Percentiles rank a stretch among this genome's conserved stretches.
Evolutionary conservation across 164 flowering plant species (phyloP).

Genomic region (Dillenia suffruticosa): DNA sequence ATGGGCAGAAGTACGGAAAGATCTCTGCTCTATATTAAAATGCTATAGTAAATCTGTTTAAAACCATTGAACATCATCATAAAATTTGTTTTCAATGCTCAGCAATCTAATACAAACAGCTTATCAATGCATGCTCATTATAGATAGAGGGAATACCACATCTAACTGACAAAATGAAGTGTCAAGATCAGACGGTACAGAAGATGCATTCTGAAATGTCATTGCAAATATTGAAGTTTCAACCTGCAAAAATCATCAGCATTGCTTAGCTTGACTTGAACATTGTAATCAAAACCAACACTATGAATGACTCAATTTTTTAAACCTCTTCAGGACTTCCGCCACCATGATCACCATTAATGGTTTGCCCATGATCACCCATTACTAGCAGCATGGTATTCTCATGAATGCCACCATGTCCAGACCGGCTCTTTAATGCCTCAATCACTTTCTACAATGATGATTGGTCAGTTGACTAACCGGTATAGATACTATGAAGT

Average conservation of each 20-base stretch:
- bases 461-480: too few relatives aligned
- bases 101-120: too few relatives aligned
- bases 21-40: too few relatives aligned
- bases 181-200: conserved; percentile 38
- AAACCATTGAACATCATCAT: too few relatives aligned
- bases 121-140: not conserved
- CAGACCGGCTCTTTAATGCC: conserved; percentile 63
- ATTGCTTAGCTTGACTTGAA: conserved; percentile 10
- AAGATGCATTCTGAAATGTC: conserved; percentile 53
- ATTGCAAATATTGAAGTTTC: conserved; percentile 91
- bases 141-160: conserved; percentile 36
- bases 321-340: conserved; percentile 92
- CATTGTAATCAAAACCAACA: not conserved
- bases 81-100: too few relatives aligned
- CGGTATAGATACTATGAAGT: too few relatives aligned
- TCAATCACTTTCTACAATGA: conserved; percentile 62
- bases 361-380: conserved; percentile 99
- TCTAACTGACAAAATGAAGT: conserved; percentile 44
- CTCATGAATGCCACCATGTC: conserved; percentile 85
- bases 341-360: conserved; percentile 99
- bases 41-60: too few relatives aligned
- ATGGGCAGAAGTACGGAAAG: conserved; percentile 5
- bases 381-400: conserved; percentile 83
- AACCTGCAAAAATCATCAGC: conserved; percentile 47
- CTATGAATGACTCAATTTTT: not conserved